These are phyloP conservation scores for Truncatella angustata DNA, from an alignment of 2,329 filamentous ascomycete species.

Conservation along the genomic window DNA sequence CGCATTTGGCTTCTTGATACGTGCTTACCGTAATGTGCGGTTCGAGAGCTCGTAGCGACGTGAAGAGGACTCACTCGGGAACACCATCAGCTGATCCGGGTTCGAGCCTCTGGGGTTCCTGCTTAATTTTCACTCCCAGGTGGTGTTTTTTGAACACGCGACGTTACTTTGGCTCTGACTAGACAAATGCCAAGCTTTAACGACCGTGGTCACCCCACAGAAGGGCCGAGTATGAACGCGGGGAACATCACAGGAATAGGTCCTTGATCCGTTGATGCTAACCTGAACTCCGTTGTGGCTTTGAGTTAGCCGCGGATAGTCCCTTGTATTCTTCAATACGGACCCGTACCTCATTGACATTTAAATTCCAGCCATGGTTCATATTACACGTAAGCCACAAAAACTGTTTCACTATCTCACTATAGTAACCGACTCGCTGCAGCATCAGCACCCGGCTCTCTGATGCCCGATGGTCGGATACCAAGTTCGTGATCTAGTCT, in stretches of 20 bases:
- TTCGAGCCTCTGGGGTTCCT: neutral
- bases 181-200: constrained; percentile 1
- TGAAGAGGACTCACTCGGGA: neutral
- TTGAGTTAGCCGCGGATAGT: constrained; percentile 7
- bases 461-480: neutral
- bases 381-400: neutral
- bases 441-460: neutral
- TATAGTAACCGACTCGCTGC: neutral
- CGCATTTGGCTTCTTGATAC: neutral
- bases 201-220: constrained; percentile 5
- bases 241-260: constrained; percentile 5
- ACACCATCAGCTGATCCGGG: neutral
- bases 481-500: too few relatives aligned
- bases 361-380: too few relatives aligned
- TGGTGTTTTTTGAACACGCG: constrained; percentile 5
- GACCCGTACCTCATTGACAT: too few relatives aligned
- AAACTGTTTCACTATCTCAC: neutral
- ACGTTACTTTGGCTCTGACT: constrained; percentile 4
- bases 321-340: constrained; percentile 3
- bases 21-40: neutral
- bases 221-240: constrained; percentile 7
- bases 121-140: neutral
- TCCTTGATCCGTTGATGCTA: constrained; percentile 1
- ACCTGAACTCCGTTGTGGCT: neutral
- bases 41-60: neutral